phyloP scores from a whole-genome alignment of 2,329 filamentous ascomycete genomes.

The Hirsutella rhossiliensis region DNA sequence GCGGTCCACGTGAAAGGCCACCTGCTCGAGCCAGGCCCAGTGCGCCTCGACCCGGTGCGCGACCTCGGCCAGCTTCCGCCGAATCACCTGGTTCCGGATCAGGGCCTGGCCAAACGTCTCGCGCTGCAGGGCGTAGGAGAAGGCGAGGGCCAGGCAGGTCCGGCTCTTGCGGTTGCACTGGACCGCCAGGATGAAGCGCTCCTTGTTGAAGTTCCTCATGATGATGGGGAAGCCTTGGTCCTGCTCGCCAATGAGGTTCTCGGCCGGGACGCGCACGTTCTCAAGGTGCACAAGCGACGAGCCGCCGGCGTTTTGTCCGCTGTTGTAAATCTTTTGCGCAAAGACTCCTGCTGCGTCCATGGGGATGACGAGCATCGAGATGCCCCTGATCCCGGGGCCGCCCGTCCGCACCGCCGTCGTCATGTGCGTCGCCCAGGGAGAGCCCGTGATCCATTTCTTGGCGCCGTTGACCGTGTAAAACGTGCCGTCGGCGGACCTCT shows the following conservation, averaged over 20 bases:
- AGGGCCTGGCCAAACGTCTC: constrained; percentile 48
- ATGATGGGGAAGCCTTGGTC: constrained; percentile 44
- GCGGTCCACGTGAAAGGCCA: constrained; percentile 39
- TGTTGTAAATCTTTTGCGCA: constrained; percentile 44
- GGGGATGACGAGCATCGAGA: constrained; percentile 47
- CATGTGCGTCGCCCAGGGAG: constrained; percentile 46
- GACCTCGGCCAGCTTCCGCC: constrained; percentile 46
- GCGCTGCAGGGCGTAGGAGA: constrained; percentile 35
- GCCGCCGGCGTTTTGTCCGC: constrained; percentile 54
- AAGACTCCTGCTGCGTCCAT: constrained; percentile 35
- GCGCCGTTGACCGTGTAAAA: constrained; percentile 52
- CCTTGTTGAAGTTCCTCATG: constrained; percentile 45
- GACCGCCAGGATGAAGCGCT: constrained; percentile 46
- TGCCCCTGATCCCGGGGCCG: constrained; percentile 35
- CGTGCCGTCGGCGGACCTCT: constrained; percentile 26
- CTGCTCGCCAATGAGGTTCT: constrained; percentile 31
- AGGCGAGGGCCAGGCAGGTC: constrained; percentile 39
- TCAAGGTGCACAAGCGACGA: constrained; percentile 44
- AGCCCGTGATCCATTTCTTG: constrained; percentile 59
- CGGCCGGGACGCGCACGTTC: constrained; percentile 37
- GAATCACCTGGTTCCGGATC: constrained; percentile 45
- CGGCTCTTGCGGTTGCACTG: constrained; percentile 45
- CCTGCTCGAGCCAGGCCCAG: constrained; percentile 49
- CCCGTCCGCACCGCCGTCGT: constrained; percentile 51
- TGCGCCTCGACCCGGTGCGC: constrained; percentile 48